Evolutionary conservation across 2,329 filamentous ascomycete genomes (phyloP), one percentile per base, ranked within the genome.

Genomic region (Venturia effusa): DNA sequence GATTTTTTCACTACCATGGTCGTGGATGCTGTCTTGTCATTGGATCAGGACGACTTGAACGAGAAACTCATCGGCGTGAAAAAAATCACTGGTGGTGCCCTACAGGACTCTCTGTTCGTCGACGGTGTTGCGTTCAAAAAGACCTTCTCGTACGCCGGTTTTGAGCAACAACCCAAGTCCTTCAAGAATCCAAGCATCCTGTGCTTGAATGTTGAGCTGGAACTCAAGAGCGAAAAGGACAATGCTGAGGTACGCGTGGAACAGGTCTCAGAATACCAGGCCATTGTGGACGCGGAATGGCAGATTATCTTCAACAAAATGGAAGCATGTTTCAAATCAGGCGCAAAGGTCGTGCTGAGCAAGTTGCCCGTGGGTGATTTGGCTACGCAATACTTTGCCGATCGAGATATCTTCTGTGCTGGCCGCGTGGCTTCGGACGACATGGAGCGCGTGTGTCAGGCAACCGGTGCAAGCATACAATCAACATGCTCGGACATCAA

Each of bases 251-350:
- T 99, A 67, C 88, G 94, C 66, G 92, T 99, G 65, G 94, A 97
- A 79, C 92, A 97, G 77, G 94, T 99, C 62, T 96, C 93, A 24
- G 94, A 99, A 79, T 99, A 99, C 81, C 94, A 99, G 80, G 94
- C 94, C 67, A 97, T 99, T 70, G 94, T 99, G 74, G 94, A 99
- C 73, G 94, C 94, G 37, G 94, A 99, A 78, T 99, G 94, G 94
- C 92, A 97, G 78, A 99, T 99, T 74, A 99, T 99, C 77, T 97
- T 88, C 85, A 93, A 97, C 82, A 99, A 99, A 83, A 89, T 99
- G 75, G 94, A 99, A 80, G 90, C 93, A 60, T 80, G 96, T 63
- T 85, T 93, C 83, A 87, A 93, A 78, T 97, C 93, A 6, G 94
- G 94, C 63, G 94, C 94, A 68, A 96, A 97, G 84, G 92, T 99